Conservation (phyloP, 306 rosid genomes). For the Malus fusca region DNA sequence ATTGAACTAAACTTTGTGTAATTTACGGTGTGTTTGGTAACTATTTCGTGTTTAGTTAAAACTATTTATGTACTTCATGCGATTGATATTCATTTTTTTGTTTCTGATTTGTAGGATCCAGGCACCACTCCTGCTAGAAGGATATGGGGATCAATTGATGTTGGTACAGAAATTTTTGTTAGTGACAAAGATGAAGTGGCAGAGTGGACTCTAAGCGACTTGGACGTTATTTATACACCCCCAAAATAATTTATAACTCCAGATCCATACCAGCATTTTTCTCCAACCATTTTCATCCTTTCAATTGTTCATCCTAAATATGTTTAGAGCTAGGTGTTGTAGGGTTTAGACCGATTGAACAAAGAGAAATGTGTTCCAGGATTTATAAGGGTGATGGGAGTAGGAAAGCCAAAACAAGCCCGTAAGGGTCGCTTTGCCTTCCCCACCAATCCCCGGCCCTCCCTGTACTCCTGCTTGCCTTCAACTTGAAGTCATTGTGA, state of each 20-base stretch:
- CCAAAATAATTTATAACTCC: neutral
- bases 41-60: neutral
- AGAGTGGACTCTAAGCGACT: constrained; percentile 65
- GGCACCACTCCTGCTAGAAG: constrained; percentile 57
- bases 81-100: neutral
- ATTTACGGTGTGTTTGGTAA: too few species aligned
- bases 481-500: neutral
- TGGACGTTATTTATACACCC: constrained; percentile 42
- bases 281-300: neutral
- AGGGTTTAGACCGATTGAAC: neutral
- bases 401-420: neutral
- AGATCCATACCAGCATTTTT: neutral
- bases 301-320: neutral
- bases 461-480: neutral
- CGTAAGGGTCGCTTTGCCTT: neutral
- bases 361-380: neutral
- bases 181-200: constrained; percentile 62
- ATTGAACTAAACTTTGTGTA: neutral
- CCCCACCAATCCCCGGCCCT: neutral
- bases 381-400: neutral
- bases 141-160: constrained; percentile 65
- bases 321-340: neutral
- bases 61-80: neutral
- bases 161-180: constrained; percentile 65
- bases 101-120: constrained; percentile 45